Evolutionary conservation across 352 stramenopile genomes (phyloP).

Genomic region (Phytophthora melonis): DNA sequence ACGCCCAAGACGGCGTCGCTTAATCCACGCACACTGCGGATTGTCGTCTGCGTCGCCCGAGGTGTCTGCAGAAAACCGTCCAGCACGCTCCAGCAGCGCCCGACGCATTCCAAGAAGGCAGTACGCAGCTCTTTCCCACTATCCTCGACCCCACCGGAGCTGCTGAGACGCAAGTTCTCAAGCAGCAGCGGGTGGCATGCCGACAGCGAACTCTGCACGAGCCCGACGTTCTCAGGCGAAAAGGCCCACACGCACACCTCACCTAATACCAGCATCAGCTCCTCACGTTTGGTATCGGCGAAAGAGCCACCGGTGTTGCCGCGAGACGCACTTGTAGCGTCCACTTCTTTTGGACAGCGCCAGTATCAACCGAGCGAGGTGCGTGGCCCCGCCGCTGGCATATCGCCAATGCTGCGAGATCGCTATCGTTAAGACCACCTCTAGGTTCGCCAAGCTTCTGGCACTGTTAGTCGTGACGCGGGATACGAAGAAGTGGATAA

Average conservation of each 20-base stretch:
- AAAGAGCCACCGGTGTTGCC: not conserved
- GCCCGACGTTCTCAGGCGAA: slow-evolving; percentile 25
- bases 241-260: slow-evolving; percentile 47
- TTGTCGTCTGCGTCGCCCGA: slow-evolving; percentile 18
- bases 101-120: slow-evolving; percentile 27
- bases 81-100: slow-evolving; percentile 24
- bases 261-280: slow-evolving; percentile 41
- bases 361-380: slow-evolving; percentile 33
- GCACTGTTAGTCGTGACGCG: slow-evolving; percentile 7
- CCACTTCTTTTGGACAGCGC: not conserved
- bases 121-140: slow-evolving; percentile 22
- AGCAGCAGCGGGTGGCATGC: slow-evolving; percentile 35
- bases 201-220: slow-evolving; percentile 37
- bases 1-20: slow-evolving; percentile 34
- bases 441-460: slow-evolving; percentile 11
- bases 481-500: slow-evolving; percentile 36
- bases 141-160: slow-evolving; percentile 12
- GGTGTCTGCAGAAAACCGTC: slow-evolving; percentile 22
- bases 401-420: slow-evolving; percentile 36
- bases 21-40: slow-evolving; percentile 21
- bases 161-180: slow-evolving; percentile 12
- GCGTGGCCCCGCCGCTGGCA: slow-evolving; percentile 11
- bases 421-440: slow-evolving; percentile 22
- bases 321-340: not conserved
- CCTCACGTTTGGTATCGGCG: slow-evolving; percentile 14